These are phyloP conservation scores for Sphagnum magellanicum DNA, from an alignment of 228 moss, liverwort and hornwort species.

Conservation along the genomic window DNA sequence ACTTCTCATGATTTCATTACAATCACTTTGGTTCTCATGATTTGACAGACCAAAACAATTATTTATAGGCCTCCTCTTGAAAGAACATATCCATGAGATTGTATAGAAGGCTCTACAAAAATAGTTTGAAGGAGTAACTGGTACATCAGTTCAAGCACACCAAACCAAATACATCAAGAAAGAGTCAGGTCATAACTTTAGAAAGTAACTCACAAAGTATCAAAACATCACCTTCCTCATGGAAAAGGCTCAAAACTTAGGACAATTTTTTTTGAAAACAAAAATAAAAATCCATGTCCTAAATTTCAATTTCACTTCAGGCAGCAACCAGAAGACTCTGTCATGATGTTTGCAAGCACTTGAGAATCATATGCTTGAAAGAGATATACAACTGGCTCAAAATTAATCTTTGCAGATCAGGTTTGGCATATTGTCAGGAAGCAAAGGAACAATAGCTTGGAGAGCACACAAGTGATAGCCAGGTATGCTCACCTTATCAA, in stretches of 20 bases:
- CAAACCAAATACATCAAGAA: no score
- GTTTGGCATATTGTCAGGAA: background rate
- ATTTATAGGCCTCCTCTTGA: background rate
- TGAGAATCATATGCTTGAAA: background rate
- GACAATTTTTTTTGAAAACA: no score
- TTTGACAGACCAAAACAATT: background rate
- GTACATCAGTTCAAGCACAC: no score
- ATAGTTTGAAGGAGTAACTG: background rate
- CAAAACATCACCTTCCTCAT: no score
- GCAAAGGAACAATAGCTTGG: background rate
- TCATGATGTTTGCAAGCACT: constrained; percentile 2
- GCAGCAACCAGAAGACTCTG: constrained; percentile 3
- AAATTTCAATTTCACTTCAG: constrained; percentile 1
- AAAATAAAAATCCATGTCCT: no score
- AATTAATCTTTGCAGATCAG: no score
- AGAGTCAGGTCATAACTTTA: no score
- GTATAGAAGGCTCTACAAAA: background rate
- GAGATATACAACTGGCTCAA: no score
- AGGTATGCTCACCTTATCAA: constrained; percentile 18
- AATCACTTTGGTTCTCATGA: background rate
- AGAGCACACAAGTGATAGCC: background rate
- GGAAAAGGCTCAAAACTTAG: no score
- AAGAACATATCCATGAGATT: background rate
- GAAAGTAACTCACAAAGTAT: no score
- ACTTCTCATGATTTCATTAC: background rate